phyloP scores from a whole-genome alignment of 2,329 filamentous ascomycete genomes.

The Colletotrichum limetticola region DNA sequence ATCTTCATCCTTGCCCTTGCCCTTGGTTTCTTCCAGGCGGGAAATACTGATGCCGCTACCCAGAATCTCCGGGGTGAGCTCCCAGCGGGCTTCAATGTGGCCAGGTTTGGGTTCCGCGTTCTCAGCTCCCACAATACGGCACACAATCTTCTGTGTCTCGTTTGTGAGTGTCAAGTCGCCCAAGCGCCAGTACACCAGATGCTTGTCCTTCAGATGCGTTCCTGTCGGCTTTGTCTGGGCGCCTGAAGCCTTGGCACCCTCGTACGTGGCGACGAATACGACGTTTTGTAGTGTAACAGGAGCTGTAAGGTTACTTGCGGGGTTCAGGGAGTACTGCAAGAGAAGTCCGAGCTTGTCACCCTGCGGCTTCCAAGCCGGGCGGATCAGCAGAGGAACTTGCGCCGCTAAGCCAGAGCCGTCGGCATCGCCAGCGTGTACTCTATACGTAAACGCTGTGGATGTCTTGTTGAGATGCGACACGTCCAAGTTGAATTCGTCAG shows the following conservation, averaged over 20 bases:
- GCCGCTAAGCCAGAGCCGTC: constrained; percentile 55
- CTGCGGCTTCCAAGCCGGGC: constrained; percentile 84
- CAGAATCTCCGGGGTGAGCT: constrained; percentile 58
- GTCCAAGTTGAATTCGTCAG: constrained; percentile 84
- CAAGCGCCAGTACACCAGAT: constrained; percentile 83
- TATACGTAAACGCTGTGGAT: constrained; percentile 91
- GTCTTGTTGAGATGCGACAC: constrained; percentile 78
- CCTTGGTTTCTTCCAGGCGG: constrained; percentile 59
- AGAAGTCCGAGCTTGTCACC: constrained; percentile 88
- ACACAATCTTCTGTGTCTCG: constrained; percentile 81
- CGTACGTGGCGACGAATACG: constrained; percentile 77
- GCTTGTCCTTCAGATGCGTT: constrained; percentile 82
- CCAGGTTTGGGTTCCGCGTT: constrained; percentile 77
- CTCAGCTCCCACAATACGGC: constrained; percentile 80
- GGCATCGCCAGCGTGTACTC: constrained; percentile 76
- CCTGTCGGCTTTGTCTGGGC: constrained; percentile 84
- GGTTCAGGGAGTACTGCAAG: constrained; percentile 86
- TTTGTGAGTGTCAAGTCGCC: constrained; percentile 77
- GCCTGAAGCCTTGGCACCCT: constrained; percentile 70
- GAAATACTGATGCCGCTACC: constrained; percentile 76
- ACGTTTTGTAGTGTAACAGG: constrained; percentile 74
- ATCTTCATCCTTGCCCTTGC: constrained; percentile 63
- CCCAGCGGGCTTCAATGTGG: constrained; percentile 85
- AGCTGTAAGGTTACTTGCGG: constrained; percentile 61
- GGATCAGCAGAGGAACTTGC: constrained; percentile 79